These are phyloP conservation scores for Kodamaea fukazawae DNA, from an alignment of 805 yeast species.

Conservation along the genomic window DNA sequence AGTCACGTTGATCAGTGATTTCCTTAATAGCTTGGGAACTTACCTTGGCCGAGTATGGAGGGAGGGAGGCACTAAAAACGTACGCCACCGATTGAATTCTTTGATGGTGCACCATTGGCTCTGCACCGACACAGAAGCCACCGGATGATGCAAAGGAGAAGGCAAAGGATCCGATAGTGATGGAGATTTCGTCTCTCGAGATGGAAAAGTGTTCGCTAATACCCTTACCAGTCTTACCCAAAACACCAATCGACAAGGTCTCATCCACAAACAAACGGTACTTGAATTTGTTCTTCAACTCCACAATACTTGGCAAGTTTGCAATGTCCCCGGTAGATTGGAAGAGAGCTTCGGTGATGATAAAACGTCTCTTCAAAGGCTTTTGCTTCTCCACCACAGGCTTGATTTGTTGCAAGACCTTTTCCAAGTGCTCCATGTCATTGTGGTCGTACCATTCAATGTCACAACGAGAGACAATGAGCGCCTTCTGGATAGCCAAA, in stretches of 20 bases:
- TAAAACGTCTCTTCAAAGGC: constrained; percentile 85
- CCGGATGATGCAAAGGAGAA: constrained; percentile 81
- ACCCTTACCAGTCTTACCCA: constrained; percentile 87
- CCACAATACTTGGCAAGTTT: constrained; percentile 63
- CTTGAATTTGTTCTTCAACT: constrained; percentile 76
- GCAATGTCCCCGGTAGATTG: constrained; percentile 79
- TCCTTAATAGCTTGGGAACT: constrained; percentile 53
- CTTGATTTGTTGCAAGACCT: constrained; percentile 57
- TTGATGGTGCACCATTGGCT: constrained; percentile 86
- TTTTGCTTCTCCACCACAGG: constrained; percentile 60
- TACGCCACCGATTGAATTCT: constrained; percentile 86
- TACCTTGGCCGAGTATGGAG: constrained; percentile 81
- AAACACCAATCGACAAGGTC: constrained; percentile 76
- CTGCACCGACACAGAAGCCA: constrained; percentile 87
- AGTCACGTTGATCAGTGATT: constrained; percentile 35
- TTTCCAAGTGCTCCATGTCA: constrained; percentile 78
- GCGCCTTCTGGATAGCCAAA: constrained; percentile 82
- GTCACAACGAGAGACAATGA: constrained; percentile 80
- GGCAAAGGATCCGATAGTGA: constrained; percentile 86
- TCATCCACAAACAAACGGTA: constrained; percentile 88
- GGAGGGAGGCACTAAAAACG: constrained; percentile 91
- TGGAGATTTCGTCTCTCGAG: constrained; percentile 70
- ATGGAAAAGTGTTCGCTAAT: constrained; percentile 69
- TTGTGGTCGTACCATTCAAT: constrained; percentile 85
- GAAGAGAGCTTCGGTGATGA: constrained; percentile 88